These are phyloP conservation scores for Grigorovia jiainica DNA, from an alignment of 805 yeast species.

Conservation along the genomic window DNA sequence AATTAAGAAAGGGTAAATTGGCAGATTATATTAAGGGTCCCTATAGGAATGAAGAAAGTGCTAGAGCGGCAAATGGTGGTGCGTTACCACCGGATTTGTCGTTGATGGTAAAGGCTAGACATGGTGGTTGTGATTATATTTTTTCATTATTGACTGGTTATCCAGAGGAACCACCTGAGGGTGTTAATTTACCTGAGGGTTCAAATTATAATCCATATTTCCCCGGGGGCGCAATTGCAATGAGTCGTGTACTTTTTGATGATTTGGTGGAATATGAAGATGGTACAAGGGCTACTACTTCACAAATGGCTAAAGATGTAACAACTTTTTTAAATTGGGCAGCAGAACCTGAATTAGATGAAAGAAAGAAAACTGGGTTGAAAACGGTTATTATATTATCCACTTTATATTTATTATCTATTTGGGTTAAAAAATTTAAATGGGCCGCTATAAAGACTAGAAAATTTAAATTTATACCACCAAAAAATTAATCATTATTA, in stretches of 20 bases:
- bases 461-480: constrained; percentile 88
- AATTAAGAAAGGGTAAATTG: constrained; percentile 95
- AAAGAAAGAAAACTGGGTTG: constrained; percentile 92
- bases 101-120: constrained; percentile 96
- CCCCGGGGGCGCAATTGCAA: constrained; percentile 99
- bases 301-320: constrained; percentile 99
- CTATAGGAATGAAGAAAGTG: constrained; percentile 96
- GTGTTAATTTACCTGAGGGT: constrained; percentile 87
- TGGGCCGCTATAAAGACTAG: constrained; percentile 95
- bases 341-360: constrained; percentile 96
- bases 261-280: constrained; percentile 97
- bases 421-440: constrained; percentile 95
- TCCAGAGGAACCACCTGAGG: constrained; percentile 98
- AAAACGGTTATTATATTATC: constrained; percentile 80
- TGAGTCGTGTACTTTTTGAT: constrained; percentile 97
- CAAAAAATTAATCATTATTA: constrained; percentile 37
- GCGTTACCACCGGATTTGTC: constrained; percentile 98
- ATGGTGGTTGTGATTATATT: constrained; percentile 94
- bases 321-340: constrained; percentile 96
- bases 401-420: constrained; percentile 67
- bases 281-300: constrained; percentile 96
- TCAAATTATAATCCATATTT: constrained; percentile 98
- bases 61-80: constrained; percentile 99
- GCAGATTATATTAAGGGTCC: constrained; percentile 94
- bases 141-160: constrained; percentile 94